Evolutionary conservation across 208 protist genomes (phyloP), one percentile per base, ranked within the genome.

Genomic region (Leishmania amazonensis): DNA sequence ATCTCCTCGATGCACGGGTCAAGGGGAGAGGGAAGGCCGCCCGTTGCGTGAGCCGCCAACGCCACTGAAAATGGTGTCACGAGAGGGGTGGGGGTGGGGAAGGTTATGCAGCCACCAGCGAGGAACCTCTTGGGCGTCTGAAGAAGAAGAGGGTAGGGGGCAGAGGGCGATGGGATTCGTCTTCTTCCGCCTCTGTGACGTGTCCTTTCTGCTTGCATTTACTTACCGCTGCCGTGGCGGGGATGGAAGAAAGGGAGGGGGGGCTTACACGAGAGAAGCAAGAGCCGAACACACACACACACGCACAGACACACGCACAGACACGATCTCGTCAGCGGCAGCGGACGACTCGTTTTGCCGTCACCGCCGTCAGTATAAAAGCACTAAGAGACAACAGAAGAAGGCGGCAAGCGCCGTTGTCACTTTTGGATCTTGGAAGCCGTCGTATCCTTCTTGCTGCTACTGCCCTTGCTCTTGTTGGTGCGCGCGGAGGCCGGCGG

Each of bases 401-500:
- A 80, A 19, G 47, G 21, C 19, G 38, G 31, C 28, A 47, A 31
- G 21, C 51, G 8, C 40, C 21, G 15, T 40, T 31, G 51, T 62
- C 79, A 71, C 78, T 83, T 84, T 47, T 75, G 85, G 9, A 19
- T 42, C 53, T 68, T 67, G 3, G 35, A 38, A 3, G 65, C 28
- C 2, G 74, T 5, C 21, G 54, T 57, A 51, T 45, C 75, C 47
- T 13, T 72, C 42, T 80, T 72, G 28, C 68, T 64, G 65, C 45
- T 60, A 71, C 62, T 83, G 49, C 65, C 57, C 6, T n/a, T 24
- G 28, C 40, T 31, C 35, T 70, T 78, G 28, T 4, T 75, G n/a
- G 57, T 49, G 54, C 21, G 49, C 28, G 78, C 45, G 40, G 77
- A 76, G 21, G 83, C 67, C 17, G 54, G 40, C 62, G 57, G 75